These are phyloP conservation scores for Volvox carteri DNA, from an alignment of 163 green algal species.

Conservation along the genomic window DNA sequence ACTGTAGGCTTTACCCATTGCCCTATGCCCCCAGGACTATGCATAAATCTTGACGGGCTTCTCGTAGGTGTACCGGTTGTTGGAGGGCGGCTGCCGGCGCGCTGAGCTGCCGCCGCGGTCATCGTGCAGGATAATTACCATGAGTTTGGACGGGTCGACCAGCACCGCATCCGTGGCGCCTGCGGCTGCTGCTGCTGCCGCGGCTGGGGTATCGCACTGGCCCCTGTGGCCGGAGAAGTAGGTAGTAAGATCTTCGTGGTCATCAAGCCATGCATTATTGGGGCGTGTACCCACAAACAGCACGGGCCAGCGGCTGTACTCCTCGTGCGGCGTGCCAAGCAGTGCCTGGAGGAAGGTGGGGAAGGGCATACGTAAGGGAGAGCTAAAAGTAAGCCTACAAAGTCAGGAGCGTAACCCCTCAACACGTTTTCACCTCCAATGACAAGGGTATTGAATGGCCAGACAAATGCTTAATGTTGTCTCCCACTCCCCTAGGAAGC, in stretches of 20 bases:
- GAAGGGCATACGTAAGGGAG: not conserved
- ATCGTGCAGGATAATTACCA: conserved; percentile 81
- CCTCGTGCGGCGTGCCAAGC: conserved; percentile 82
- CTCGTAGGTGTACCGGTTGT: conserved; percentile 63
- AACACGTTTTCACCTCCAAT: no score
- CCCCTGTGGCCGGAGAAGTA: conserved; percentile 57
- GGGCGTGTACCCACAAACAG: conserved; percentile 58
- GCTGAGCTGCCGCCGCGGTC: conserved; percentile 69
- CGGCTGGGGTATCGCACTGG: conserved; percentile 16
- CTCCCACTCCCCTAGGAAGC: no score
- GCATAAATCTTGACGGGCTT: conserved; percentile 75
- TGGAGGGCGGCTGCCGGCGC: conserved; percentile 51
- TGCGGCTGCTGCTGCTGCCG: not conserved
- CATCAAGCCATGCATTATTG: conserved; percentile 8
- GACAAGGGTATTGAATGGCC: no score
- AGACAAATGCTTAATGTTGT: no score
- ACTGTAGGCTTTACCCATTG: not conserved
- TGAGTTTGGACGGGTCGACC: conserved; percentile 33
- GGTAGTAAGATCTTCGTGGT: conserved; percentile 31
- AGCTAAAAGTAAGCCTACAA: no score
- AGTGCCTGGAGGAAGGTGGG: conserved; percentile 67
- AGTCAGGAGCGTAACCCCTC: no score
- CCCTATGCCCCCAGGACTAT: not conserved
- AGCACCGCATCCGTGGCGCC: not conserved
- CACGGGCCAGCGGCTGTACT: conserved; percentile 84